These are phyloP conservation scores for Metroxylon sagu DNA, from an alignment of 176 grass and related monocot species.

Conservation along the genomic window DNA sequence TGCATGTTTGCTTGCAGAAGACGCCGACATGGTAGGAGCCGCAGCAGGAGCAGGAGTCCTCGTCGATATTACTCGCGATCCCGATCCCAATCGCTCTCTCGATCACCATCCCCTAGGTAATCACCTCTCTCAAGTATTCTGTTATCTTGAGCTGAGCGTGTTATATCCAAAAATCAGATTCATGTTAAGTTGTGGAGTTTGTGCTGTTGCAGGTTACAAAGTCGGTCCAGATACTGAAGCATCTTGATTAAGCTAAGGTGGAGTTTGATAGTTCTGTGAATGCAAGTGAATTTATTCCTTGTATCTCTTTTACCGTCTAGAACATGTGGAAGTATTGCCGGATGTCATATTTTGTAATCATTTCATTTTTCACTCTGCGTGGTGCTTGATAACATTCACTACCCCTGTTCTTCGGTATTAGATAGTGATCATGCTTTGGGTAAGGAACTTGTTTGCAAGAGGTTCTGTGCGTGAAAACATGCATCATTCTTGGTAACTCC, in stretches of 20 bases:
- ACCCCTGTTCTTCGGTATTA: no score
- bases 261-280: background rate
- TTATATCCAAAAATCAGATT: constrained; percentile 6
- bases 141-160: background rate
- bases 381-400: no score
- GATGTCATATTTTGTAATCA: no score
- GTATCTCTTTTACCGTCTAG: no score
- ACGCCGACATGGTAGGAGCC: constrained; percentile 56
- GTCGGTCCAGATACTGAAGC: constrained; percentile 57
- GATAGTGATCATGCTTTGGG: no score
- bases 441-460: no score
- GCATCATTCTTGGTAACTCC: no score
- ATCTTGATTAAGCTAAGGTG: background rate
- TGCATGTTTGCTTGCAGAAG: constrained; percentile 31
- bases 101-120: constrained; percentile 74
- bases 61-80: constrained; percentile 35
- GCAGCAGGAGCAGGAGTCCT: constrained; percentile 50
- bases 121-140: background rate
- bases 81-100: constrained; percentile 46
- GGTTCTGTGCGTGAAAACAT: no score
- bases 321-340: no score
- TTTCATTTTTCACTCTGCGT: no score
- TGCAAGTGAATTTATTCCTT: no score
- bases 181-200: background rate
- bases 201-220: constrained; percentile 54